Evolutionary conservation across 2,329 filamentous ascomycete genomes (phyloP), one percentile per base, ranked within the genome.

Genomic region (Ambrosiella cleistominuta): DNA sequence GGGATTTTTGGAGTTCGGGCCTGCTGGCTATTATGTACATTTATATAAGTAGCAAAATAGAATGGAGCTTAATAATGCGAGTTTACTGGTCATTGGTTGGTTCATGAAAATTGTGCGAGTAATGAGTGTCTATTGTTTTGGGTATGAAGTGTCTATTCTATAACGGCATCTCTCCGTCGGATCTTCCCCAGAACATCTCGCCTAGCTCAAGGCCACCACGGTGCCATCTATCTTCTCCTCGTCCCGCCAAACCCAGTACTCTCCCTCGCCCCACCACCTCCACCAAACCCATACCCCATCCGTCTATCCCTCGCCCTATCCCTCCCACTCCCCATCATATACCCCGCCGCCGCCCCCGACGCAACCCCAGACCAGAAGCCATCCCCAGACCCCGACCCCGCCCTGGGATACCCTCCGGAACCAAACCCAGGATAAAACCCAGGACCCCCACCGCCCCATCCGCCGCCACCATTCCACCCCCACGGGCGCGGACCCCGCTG

Each of bases 181-280:
- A 27, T 27, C 27, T 1, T 27, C 27, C 27, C 27, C 27, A 3
- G 27, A 27, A 5, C 27, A 27, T 42, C 40, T n/a, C 40, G n/a
- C n/a, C 40, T 12, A n/a, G n/a, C 11, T 42, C 11, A 12, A 42
- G 50, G 11, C 19, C 9, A 8, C 50, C 8, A 36, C 44, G n/a
- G 9, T 11, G 12, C 17, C 44, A 51, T 35, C 38, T 36, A 56
- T 44, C 80, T 74, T 59, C 81, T 73, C 60, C 72, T 78, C 0
- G 85, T 88, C 7, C 81, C 83, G 7, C 85, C 85, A 65, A 86
- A 88, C 0, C 85, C 85, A 0, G 84, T 88, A 64, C 82, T 86
- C n/a, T 15, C 19, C 5, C 19, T 13, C 9, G 19, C n/a, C 9
- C 44, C 44, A 47, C n/a, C 44, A 47, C 19, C 44, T 15, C 37